Evolutionary conservation across 2,329 filamentous ascomycete species (phyloP), one percentile per base, ranked within the genome.

Genomic region (Cercospora berteroae): DNA sequence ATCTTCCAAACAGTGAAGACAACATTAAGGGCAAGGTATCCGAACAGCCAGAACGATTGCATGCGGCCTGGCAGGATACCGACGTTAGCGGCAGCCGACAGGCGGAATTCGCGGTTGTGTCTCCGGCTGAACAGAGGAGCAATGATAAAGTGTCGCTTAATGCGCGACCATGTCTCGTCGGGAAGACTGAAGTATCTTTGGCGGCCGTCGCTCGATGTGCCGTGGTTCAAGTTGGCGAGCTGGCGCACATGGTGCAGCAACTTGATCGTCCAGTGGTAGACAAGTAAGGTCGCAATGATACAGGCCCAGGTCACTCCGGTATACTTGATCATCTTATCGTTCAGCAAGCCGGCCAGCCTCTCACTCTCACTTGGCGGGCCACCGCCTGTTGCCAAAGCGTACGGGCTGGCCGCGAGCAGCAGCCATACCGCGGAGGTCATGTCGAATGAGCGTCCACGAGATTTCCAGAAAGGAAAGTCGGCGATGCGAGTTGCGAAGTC

Each of bases 181-280:
- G 90, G 85, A 25, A 83, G 81, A 56, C 89, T 85, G 77, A 94
- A 97, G 81, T 93, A 97, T 68, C 86, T 84, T 78, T 97, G 93
- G 52, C 75, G 73, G 52, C 76, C 75, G 59, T 77, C 75, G 69
- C 69, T 73, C n/a, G 72, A 69, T 1, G 85, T 89, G 71, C 92
- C 90, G 80, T 92, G 93, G 81, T 87, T 89, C 71, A 97, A 85
- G 75, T 89, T 92, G 50, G 90, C 85, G 55, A 96, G 83, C 27
- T 87, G 89, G 70, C 93, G 88, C 42, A 94, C 82, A 75, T 95
- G 90, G 72, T 85, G 87, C 66, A 87, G 82, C 65, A 90, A 80
- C 64, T 86, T 83, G 60, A 88, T 84, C 64, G 83, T 79, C 70
- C 89, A 78, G 69, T 90, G 88, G 86, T 92, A 94, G 70, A 89